Conservation (phyloP, 108 stramenopile genomes). For the Stephanodiscus minutulus region DNA sequence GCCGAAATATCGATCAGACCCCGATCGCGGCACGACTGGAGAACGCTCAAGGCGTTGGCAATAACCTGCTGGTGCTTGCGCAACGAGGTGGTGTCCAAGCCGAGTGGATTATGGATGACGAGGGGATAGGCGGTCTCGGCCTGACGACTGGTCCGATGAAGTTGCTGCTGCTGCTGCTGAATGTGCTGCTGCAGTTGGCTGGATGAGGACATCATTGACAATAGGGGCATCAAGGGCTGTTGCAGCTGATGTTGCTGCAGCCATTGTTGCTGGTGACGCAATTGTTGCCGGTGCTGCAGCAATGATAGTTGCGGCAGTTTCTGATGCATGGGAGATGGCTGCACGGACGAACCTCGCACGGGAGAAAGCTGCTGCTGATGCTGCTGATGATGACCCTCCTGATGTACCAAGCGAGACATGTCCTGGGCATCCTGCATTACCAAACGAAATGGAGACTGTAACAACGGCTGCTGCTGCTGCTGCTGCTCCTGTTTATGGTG, state of each 20-base stretch:
- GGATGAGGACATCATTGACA: background rate
- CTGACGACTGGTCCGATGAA: background rate
- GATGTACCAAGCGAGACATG: no score
- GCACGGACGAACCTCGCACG: no score
- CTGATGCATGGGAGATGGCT: no score
- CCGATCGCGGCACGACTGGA: background rate
- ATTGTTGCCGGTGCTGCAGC: no score
- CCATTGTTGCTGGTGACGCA: no score
- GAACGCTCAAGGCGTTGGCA: background rate
- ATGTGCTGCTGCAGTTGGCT: background rate
- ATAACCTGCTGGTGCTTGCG: background rate
- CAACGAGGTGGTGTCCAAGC: background rate
- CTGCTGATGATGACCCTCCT: no score
- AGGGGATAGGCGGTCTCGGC: background rate
- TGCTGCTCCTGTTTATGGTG: background rate
- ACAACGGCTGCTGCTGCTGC: no score
- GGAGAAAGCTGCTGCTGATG: no score
- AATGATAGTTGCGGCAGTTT: no score
- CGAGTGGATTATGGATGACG: background rate
- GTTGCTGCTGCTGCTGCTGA: constrained; percentile 2
- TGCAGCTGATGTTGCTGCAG: background rate
- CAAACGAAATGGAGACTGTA: no score
- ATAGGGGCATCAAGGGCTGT: background rate
- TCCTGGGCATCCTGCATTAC: no score
- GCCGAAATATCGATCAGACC: no score